Evolutionary conservation across 768 basidiomycete species (phyloP).

Genomic region (Suillus tomentosus): DNA sequence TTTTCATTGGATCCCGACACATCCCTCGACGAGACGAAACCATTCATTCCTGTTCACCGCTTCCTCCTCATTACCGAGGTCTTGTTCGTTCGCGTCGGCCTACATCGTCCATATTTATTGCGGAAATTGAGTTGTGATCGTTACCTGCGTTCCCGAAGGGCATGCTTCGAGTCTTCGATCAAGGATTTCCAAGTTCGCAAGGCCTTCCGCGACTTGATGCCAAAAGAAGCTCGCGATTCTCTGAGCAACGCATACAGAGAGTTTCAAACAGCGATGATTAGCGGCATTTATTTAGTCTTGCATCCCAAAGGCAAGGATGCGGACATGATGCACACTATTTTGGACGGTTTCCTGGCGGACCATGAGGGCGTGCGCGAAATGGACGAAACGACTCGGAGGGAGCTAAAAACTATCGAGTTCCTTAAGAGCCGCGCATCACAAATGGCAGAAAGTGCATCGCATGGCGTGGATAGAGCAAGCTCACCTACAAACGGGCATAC

Average conservation of each 20-base stretch:
- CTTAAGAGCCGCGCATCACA: constrained; percentile 69
- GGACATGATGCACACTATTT: constrained; percentile 71
- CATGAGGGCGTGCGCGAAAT: constrained; percentile 54
- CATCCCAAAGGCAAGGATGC: constrained; percentile 74
- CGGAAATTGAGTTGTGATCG: constrained; percentile 74
- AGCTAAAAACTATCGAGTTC: constrained; percentile 85
- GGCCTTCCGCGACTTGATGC: constrained; percentile 60
- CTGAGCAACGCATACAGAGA: constrained; percentile 83
- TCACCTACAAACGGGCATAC: constrained; percentile 22
- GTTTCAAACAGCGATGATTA: constrained; percentile 89
- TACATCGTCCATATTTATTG: constrained; percentile 88
- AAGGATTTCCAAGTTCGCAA: constrained; percentile 82
- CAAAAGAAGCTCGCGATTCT: constrained; percentile 66
- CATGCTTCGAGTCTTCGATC: constrained; percentile 90
- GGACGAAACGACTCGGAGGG: constrained; percentile 81
- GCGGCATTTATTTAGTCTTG: constrained; percentile 82
- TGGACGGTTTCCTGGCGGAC: constrained; percentile 77
- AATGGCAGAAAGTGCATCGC: constrained; percentile 37
- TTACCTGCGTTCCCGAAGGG: constrained; percentile 76
- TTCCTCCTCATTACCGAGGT: constrained; percentile 91
- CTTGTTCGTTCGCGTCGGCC: constrained; percentile 79
- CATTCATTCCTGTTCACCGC: constrained; percentile 78
- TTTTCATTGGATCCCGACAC: constrained; percentile 77
- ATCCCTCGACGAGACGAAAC: constrained; percentile 65
- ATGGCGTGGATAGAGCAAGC: constrained; percentile 14